Conservation (phyloP, 2,329 filamentous ascomycete genomes). For the Calonectria crousiana region DNA sequence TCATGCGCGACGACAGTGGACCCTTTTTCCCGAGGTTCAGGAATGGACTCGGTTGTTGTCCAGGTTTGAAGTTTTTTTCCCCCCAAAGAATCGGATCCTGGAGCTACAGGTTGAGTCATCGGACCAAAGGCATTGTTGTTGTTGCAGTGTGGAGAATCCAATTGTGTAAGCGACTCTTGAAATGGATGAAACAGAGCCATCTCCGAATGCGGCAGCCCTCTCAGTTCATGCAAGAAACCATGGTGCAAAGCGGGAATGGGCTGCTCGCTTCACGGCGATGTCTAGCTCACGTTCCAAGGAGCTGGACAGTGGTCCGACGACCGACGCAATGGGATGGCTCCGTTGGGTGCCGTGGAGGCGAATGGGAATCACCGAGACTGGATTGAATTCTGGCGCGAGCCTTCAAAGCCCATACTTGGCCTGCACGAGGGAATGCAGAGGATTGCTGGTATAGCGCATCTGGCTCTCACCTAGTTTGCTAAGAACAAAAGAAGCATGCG, state of each 20-base stretch:
- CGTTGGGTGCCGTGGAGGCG: background rate
- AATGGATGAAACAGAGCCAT: background rate
- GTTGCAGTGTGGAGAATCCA: background rate
- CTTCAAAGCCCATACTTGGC: background rate
- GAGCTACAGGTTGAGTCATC: background rate
- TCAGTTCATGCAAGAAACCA: background rate
- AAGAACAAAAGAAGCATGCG: background rate
- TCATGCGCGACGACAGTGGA: background rate
- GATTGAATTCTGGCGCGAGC: background rate
- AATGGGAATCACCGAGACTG: conserved; percentile 1
- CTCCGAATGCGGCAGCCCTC: background rate
- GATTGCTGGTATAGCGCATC: background rate
- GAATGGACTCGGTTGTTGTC: background rate
- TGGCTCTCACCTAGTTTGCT: background rate
- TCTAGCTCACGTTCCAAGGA: background rate
- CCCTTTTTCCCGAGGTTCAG: background rate
- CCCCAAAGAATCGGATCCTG: background rate
- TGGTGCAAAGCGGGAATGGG: background rate
- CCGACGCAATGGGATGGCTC: background rate
- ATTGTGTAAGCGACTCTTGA: background rate
- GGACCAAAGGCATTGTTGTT: background rate
- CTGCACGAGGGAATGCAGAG: background rate
- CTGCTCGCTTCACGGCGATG: background rate
- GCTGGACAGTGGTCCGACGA: background rate
- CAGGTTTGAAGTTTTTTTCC: background rate